Percentiles rank a stretch among this genome's conserved stretches.
These are phyloP conservation scores for Wickerhamomyces hampshirensis DNA, from an alignment of 805 yeast genomes.

Conservation along the genomic window DNA sequence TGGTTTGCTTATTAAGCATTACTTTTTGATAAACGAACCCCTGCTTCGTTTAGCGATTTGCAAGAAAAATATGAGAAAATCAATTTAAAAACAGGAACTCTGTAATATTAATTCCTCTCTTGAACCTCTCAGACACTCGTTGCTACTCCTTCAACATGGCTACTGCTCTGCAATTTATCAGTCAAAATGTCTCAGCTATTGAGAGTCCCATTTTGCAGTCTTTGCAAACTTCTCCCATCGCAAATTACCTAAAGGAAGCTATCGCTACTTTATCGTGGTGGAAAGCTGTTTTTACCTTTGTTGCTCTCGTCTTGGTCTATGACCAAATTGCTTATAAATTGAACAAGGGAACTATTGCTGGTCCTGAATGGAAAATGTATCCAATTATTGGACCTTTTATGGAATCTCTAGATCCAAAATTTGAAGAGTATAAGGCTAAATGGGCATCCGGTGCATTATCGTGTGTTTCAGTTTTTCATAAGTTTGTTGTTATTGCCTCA, in stretches of 20 bases:
- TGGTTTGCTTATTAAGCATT: no score
- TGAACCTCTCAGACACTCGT: no score
- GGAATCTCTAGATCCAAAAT: constrained; percentile 92
- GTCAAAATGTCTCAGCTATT: constrained; percentile 16
- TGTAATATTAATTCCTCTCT: no score
- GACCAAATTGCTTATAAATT: constrained; percentile 78
- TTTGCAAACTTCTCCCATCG: constrained; percentile 7
- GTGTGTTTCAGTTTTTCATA: constrained; percentile 97
- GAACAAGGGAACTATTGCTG: constrained; percentile 85
- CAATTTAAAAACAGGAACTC: not conserved
- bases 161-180: constrained; percentile 17
- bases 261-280: constrained; percentile 41
- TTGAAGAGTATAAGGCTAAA: constrained; percentile 86
- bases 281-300: constrained; percentile 42
- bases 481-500: constrained; percentile 92
- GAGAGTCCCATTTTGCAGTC: constrained; percentile 9
- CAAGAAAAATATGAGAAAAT: not conserved
- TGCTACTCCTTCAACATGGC: constrained; percentile 18
- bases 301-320: constrained; percentile 48
- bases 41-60: not conserved
- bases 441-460: constrained; percentile 94
- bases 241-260: constrained; percentile 4
- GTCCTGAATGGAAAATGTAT: constrained; percentile 84
- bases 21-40: not conserved
- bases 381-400: constrained; percentile 96